Base-by-base conservation (phyloP, 257 asterid species). In the Plantago major region DNA sequence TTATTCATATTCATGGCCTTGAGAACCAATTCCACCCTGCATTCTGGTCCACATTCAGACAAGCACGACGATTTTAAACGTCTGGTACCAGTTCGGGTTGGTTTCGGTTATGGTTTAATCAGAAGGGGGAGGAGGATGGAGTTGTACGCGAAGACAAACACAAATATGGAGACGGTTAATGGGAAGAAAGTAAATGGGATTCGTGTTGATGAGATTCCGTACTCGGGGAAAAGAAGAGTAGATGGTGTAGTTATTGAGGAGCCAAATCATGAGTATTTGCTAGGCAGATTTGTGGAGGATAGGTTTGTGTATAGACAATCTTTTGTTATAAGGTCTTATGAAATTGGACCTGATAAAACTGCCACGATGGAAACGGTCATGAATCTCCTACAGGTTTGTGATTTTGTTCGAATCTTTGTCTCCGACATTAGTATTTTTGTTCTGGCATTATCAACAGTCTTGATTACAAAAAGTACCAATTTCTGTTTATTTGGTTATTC, bases 281-380 rank as follows among this genome's bases (percentile, higher is more conserved):
- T 85, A 0, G 92, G 95, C 11, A 78, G 82, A 48, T 86, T 89
- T 62, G 82, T 75, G 58, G 88, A 87, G 70, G 77, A 65, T 6
- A 61, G 80, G 55, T 84, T 76, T 55, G 85, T 87, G 42, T 89
- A 72, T 55, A 75, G 97, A 12, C 97, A 89, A 28, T 69, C 91
- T 0, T 89, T 84, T 70, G 86, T 84, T 15, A 78, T 89, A 2
- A 81, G 97, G 81, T 89, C 97, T n/a, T 89, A 89, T 54, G 97
- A 89, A 71, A 89, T 87, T 63, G 97, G 97, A 47, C 94, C 97
- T 9, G 97, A 89, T 67, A 79, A 81, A 68, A 87, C 97, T 55
- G 94, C 97, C 40, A 84, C 97, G 7, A 82, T 89, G 95, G 97
- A 89, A 72, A 86, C 97, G 12, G 77, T 86, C 16, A 86, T 89